Percentiles rank a stretch among this genome's conserved stretches.
These are phyloP conservation scores for Pelargonium myrrhifolium DNA, from an alignment of 441 rosid species.

Conservation along the genomic window DNA sequence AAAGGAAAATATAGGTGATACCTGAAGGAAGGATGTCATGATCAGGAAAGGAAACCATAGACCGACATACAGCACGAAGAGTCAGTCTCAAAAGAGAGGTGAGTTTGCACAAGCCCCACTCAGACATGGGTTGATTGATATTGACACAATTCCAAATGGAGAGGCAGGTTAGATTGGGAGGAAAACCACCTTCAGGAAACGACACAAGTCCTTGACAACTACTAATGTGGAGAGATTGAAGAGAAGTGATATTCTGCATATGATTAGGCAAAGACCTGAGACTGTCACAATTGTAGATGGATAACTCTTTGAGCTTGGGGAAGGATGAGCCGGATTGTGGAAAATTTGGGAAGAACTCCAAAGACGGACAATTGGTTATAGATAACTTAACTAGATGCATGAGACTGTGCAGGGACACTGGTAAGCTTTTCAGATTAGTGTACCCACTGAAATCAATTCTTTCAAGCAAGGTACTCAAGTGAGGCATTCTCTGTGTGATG, in stretches of 20 bases:
- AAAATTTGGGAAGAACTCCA: neutral
- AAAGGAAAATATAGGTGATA: no score
- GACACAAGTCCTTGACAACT: conserved; percentile 20
- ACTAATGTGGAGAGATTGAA: conserved; percentile 16
- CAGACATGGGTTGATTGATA: no score
- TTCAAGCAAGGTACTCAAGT: neutral
- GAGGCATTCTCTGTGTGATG: neutral
- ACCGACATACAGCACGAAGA: no score
- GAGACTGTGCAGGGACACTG: neutral
- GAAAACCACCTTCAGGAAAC: conserved; percentile 25
- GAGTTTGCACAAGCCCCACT: no score
- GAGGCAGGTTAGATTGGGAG: conserved; percentile 19
- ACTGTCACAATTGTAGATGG: conserved; percentile 13
- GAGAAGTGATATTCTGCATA: conserved; percentile 24
- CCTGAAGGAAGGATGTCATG: no score
- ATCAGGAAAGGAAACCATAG: no score
- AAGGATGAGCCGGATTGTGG: neutral
- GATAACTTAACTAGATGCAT: neutral
- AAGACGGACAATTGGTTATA: neutral
- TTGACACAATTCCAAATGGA: no score
- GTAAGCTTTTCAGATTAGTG: neutral
- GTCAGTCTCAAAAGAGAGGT: no score
- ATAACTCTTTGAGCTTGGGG: conserved; percentile 2
- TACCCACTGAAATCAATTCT: neutral
- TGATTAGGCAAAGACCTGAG: conserved; percentile 24